These are phyloP conservation scores for Pleurotus giganteus DNA, from an alignment of 768 basidiomycete genomes.

Conservation along the genomic window DNA sequence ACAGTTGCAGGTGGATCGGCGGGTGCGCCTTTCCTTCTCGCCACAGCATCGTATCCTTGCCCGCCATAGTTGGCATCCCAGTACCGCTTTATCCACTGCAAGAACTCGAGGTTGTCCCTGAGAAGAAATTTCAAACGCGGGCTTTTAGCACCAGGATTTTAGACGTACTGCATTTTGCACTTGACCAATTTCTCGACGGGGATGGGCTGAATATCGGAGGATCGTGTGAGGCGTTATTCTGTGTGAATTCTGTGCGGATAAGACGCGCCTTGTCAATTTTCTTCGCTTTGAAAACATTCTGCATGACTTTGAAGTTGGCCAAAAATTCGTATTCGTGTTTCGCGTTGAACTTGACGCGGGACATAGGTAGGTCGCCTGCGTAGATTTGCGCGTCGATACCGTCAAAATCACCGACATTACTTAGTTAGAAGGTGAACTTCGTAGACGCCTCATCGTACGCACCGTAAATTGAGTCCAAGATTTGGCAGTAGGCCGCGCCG, in stretches of 20 bases:
- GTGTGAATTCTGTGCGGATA: not conserved
- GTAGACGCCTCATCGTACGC: constrained; percentile 27
- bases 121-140: constrained; percentile 1
- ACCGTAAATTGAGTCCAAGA: constrained; percentile 95
- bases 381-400: not conserved
- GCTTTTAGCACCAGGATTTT: not conserved
- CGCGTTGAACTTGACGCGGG: constrained; percentile 92
- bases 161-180: constrained; percentile 97
- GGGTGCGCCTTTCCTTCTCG: constrained; percentile 73
- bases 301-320: constrained; percentile 94
- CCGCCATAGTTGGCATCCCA: constrained; percentile 94
- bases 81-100: constrained; percentile 95
- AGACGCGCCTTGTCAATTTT: constrained; percentile 86
- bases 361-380: constrained; percentile 87
- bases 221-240: constrained; percentile 7
- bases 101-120: constrained; percentile 97
- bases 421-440: constrained; percentile 7
- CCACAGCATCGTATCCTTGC: constrained; percentile 82
- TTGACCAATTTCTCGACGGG: constrained; percentile 92
- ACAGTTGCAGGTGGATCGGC: constrained; percentile 79
- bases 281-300: constrained; percentile 87
- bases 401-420: too few species aligned
- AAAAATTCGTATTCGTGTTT: constrained; percentile 96
- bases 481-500: constrained; percentile 92
- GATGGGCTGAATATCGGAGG: constrained; percentile 64